Evolutionary conservation across 176 grass and related monocot genomes (phyloP).

Genomic region (Lolium rigidum): DNA sequence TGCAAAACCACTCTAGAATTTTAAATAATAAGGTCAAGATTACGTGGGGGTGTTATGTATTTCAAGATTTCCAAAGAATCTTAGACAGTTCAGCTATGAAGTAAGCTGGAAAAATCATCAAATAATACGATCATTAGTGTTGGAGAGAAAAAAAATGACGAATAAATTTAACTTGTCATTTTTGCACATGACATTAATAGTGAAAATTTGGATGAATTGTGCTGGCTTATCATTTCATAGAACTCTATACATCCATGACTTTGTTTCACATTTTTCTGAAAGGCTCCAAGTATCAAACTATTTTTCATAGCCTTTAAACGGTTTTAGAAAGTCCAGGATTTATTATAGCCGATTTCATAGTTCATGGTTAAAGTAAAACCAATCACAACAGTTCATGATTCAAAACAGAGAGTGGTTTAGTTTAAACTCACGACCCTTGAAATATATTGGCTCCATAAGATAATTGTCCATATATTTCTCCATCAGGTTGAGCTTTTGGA

Average conservation of each 20-base stretch:
- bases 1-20: not conserved
- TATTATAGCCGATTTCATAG: not conserved
- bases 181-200: not conserved
- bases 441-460: not conserved
- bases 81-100: not conserved
- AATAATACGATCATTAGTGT: not conserved
- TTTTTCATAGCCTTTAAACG: not conserved
- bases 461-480: not conserved
- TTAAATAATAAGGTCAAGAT: slow-evolving; percentile 11
- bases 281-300: not conserved
- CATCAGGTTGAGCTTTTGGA: not conserved
- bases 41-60: not conserved
- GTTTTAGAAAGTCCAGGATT: not conserved
- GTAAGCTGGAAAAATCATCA: not conserved
- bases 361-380: not conserved
- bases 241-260: not conserved
- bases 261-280: not conserved
- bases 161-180: not conserved
- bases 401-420: not conserved
- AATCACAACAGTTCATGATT: not conserved
- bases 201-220: not conserved
- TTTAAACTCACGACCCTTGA: not conserved
- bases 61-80: not conserved
- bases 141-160: not conserved
- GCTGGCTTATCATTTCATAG: not conserved